A percentile compares a stretch with the other conserved stretches of the same genome.
Conservation (phyloP, 2,329 filamentous ascomycete genomes). For the Biscogniauxia marginata region DNA sequence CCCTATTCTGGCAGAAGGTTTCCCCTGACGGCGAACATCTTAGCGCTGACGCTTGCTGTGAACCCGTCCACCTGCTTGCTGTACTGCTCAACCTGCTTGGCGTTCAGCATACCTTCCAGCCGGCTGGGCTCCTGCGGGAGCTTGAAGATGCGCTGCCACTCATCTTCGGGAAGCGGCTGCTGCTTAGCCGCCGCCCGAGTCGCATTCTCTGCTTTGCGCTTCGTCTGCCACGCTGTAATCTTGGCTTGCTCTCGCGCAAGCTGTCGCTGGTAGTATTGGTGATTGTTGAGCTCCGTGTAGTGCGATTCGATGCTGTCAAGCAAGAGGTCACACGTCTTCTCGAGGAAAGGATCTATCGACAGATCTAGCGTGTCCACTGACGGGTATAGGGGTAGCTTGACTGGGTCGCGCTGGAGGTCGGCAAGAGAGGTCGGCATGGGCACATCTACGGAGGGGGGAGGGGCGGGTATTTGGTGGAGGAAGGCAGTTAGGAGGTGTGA, state of each 20-base stretch:
- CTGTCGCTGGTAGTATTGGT: conserved; percentile 93
- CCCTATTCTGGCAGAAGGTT: conserved; percentile 59
- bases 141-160: conserved; percentile 99
- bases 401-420: conserved; percentile 68
- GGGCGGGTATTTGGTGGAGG: conserved; percentile 82
- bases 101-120: conserved; percentile 91
- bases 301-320: conserved; percentile 96
- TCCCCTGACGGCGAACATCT: conserved; percentile 95
- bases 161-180: conserved; percentile 84
- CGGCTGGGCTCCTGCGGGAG: conserved; percentile 91
- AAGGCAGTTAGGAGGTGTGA: conserved; percentile 94
- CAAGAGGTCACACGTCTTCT: conserved; percentile 96
- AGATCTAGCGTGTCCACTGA: conserved; percentile 90
- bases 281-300: conserved; percentile 99
- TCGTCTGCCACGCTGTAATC: conserved; percentile 93
- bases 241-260: conserved; percentile 92
- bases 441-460: conserved; percentile 64
- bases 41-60: conserved; percentile 83
- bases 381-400: conserved; percentile 69
- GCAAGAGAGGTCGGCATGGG: conserved; percentile 76
- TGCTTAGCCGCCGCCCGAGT: conserved; percentile 85
- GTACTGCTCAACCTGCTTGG: conserved; percentile 96
- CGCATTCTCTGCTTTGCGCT: conserved; percentile 95
- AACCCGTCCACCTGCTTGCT: conserved; percentile 96
- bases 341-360: conserved; percentile 93